A percentile compares a stretch with the other conserved stretches of the same genome.
These are phyloP conservation scores for Datisca glomerata DNA, from an alignment of 306 rosid species.

Conservation along the genomic window DNA sequence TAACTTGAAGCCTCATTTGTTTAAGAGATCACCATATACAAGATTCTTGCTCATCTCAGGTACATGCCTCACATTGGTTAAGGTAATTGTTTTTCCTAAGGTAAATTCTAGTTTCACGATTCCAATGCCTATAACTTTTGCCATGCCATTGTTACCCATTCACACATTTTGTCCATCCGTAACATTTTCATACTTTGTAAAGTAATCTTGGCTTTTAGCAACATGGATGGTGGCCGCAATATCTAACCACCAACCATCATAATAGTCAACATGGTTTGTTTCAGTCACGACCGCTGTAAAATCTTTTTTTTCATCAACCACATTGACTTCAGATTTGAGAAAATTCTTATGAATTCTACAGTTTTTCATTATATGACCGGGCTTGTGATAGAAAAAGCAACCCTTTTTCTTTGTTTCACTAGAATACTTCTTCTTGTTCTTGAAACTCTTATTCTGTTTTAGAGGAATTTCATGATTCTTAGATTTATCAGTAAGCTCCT, in stretches of 20 bases:
- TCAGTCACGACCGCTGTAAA: neutral
- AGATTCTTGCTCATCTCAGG: neutral
- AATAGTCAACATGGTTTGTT: neutral
- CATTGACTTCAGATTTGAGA: neutral
- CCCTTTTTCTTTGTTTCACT: neutral
- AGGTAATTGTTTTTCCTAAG: too few relatives aligned
- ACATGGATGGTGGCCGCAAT: neutral
- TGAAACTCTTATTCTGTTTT: neutral
- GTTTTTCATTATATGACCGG: constrained; percentile 1
- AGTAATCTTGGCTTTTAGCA: too few relatives aligned
- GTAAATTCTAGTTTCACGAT: neutral
- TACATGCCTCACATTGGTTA: too few relatives aligned
- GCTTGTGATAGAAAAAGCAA: neutral
- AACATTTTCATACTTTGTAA: neutral
- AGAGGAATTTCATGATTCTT: neutral
- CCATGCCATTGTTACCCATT: neutral
- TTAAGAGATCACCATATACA: too few relatives aligned
- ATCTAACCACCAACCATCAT: constrained; percentile 2
- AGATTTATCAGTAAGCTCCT: neutral
- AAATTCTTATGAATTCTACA: neutral
- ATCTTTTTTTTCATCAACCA: neutral
- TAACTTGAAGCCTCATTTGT: neutral
- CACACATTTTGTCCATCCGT: neutral
- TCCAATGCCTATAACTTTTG: neutral
- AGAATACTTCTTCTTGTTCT: neutral